Percentiles rank a stretch among this genome's conserved stretches.
Conservation (phyloP, 2,329 filamentous ascomycete genomes). For the Epichloe baconii region DNA sequence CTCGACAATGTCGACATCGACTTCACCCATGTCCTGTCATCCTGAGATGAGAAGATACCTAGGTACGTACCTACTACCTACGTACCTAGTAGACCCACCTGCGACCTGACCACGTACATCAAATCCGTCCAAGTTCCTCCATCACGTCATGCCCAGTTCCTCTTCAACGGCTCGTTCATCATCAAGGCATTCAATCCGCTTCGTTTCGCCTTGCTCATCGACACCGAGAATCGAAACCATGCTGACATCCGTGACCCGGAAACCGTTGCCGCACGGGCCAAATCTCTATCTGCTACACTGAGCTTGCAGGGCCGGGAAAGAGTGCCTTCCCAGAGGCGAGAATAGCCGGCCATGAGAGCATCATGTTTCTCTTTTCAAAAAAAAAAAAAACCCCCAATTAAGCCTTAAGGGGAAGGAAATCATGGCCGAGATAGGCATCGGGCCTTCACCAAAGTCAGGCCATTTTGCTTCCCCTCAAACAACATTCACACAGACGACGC, state of each 20-base stretch:
- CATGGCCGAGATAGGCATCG: conserved; percentile 1
- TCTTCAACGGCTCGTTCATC: not conserved
- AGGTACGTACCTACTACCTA: no score
- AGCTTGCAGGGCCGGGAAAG: not conserved
- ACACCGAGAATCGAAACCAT: not conserved
- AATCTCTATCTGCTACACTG: not conserved
- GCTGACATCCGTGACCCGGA: no score
- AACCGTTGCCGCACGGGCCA: not conserved
- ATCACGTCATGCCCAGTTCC: not conserved
- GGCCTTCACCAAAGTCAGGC: conserved; percentile 7
- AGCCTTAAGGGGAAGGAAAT: not conserved
- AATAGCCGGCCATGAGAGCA: not conserved
- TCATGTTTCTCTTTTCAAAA: no score
- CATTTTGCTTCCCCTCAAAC: conserved; percentile 3
- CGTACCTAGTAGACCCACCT: not conserved
- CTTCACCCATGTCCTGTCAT: no score
- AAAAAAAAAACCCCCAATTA: not conserved
- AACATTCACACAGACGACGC: conserved; percentile 1
- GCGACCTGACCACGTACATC: no score
- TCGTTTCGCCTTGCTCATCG: not conserved
- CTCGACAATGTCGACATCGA: not conserved
- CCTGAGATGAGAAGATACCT: no score
- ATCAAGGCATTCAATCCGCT: not conserved
- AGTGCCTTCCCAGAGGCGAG: not conserved
- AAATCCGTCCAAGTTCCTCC: not conserved